Evolutionary conservation across 768 basidiomycete species (phyloP), one percentile per base, ranked within the genome.

Genomic region (Calocybe cyanea): DNA sequence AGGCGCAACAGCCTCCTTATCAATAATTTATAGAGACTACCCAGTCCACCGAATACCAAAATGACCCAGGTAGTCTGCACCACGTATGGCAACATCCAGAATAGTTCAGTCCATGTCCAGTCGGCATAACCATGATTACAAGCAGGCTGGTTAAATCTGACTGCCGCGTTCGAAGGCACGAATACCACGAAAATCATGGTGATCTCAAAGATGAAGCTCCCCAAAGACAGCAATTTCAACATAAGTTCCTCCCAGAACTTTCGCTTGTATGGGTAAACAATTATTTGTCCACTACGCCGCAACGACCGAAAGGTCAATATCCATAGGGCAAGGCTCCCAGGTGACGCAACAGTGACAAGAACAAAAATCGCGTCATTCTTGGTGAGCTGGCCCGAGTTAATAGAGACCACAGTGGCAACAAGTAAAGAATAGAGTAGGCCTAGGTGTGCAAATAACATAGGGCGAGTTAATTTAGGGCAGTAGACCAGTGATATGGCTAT

Each of bases 341-440:
- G 57, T 0, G 57, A 58, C 2, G 48, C 52, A 24, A 48, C 45
- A 4, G 45, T 28, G 18, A 54, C 23, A 25, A 58, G 43, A 9
- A 56, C 52, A 42, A 56, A 58, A 6, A 54, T 34, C 1, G 35
- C 54, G 39, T 58, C 57, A 25, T 44, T 53, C n/a, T 54, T 45
- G 2, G 52, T 56, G 10, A 58, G 55, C 17, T 54, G 37, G 3
- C 34, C 30, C 20, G 21, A 21, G 4, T 19, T 21, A 11, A 54
- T 14, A 4, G 52, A 53, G 15, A 45, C 32, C 14, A 41, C 14
- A 1, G 41, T 41, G 4, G 53, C 33, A 14, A 55, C 43, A 7
- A 51, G 36, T 14, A 58, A 41, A 19, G 57, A 53, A 38, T 49
- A 58, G 18, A 58, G 20, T 13, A 38, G 20, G 11, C 41, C 43